These are phyloP conservation scores for Kalmusia sp. DNA, from an alignment of 2,329 filamentous ascomycete species.

Conservation along the genomic window DNA sequence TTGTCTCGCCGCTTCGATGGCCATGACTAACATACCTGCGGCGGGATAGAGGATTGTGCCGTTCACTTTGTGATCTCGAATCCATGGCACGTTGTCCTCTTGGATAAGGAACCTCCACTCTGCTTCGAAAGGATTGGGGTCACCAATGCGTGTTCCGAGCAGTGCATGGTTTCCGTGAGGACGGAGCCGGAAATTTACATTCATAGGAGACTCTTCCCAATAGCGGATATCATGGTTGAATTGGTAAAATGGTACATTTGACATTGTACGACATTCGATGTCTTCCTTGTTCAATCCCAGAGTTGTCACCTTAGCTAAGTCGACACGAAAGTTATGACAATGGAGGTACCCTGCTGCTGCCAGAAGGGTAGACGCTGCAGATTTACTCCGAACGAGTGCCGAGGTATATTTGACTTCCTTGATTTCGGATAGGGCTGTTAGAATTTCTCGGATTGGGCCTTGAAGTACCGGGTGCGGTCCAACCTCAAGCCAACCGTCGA, in stretches of 20 bases:
- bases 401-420: neutral
- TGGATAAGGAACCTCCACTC: neutral
- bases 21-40: too few species aligned
- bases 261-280: neutral
- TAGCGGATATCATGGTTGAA: neutral
- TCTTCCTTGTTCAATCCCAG: too few species aligned
- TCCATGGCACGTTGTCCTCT: neutral
- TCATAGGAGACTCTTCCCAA: conserved; percentile 5
- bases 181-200: neutral
- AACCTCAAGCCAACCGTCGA: neutral
- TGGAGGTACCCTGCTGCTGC: neutral
- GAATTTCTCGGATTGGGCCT: neutral
- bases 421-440: neutral
- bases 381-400: neutral
- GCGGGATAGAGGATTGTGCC: neutral
- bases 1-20: too few species aligned
- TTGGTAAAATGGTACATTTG: conserved; percentile 9
- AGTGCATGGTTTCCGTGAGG: neutral
- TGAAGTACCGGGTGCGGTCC: neutral
- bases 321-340: neutral
- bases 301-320: too few species aligned
- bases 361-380: neutral
- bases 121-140: neutral
- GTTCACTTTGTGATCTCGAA: neutral
- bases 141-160: neutral